Evolutionary conservation across 768 basidiomycete species (phyloP), one percentile per base, ranked within the genome.

Genomic region (Boletales sp.): DNA sequence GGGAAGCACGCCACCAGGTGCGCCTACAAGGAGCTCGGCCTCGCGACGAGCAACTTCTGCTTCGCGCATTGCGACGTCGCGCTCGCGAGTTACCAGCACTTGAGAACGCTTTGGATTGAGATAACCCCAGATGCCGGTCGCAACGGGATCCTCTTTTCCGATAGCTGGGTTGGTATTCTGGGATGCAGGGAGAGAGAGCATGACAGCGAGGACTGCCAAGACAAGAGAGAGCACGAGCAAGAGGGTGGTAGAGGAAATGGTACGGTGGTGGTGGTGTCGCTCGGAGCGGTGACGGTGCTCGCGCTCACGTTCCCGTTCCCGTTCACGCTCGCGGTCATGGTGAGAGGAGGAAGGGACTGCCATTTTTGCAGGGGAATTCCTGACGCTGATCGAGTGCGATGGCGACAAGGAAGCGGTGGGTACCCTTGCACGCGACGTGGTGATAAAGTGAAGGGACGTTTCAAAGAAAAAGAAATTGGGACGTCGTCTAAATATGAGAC

Each of bases 1-100:
- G 8, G 84, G 77, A 42, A 87, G 69, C 19, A 92, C 84, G 34
- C 90, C 90, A 17, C 87, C 91, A 1, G 90, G 89, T 2, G 88
- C 86, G 40, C 87, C 90, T 14, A 81, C 85, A 33, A 93, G 80
- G 36, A 92, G 68, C 57, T 92, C 90, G 28, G 91, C 90, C 61
- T 93, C 90, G 36, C 90, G 87, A 53, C 87, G 86, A 18, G 90
- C 90, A 38, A 93, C 90, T 58, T 93, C 90, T 1, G 89, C 86
- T 65, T 93, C 90, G 49, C 90, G 89, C 56, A 80, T 70, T 42
- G 90, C 90, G 50, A 93, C 85, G 35, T 83, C 79, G 53, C 81
- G 78, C 70, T 93, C 90, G 15, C 90, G 83, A 41, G 87, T 76
- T 36, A 91, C 80, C 48, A 93, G 81, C 11, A 82, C 84, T 57